These are phyloP conservation scores for Achaetomiella virescens DNA, from an alignment of 495 filamentous ascomycete species.

Conservation along the genomic window DNA sequence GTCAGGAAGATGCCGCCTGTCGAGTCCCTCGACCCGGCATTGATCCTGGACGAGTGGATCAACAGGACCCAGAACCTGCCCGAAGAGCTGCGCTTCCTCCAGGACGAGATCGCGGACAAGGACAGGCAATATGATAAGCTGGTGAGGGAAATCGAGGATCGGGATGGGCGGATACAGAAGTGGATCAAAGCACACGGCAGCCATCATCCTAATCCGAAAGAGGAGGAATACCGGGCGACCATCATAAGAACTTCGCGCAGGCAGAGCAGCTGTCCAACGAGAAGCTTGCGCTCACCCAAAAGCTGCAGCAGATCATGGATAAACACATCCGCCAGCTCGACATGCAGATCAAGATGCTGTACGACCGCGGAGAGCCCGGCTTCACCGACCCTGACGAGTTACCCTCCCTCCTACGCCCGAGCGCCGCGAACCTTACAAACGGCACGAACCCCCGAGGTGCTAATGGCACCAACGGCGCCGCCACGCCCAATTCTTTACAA, in stretches of 20 bases:
- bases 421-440: conserved; percentile 41
- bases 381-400: conserved; percentile 71
- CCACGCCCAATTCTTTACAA: conserved; percentile 43
- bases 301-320: conserved; percentile 72
- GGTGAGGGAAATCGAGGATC: conserved; percentile 63
- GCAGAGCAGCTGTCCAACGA: conserved; percentile 75
- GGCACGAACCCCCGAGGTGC: conserved; percentile 33
- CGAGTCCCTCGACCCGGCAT: conserved; percentile 65
- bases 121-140: conserved; percentile 73
- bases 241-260: conserved; percentile 63
- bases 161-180: conserved; percentile 80
- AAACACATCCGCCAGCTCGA: conserved; percentile 86
- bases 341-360: conserved; percentile 73
- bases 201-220: conserved; percentile 75
- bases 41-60: conserved; percentile 88
- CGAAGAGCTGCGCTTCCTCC: conserved; percentile 82
- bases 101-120: conserved; percentile 91
- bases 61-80: conserved; percentile 83
- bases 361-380: conserved; percentile 63
- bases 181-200: conserved; percentile 82
- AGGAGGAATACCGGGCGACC: conserved; percentile 63
- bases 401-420: conserved; percentile 67
- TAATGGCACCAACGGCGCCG: conserved; percentile 33
- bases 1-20: conserved; percentile 46
- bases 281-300: conserved; percentile 74